Evolutionary conservation across 2,329 filamentous ascomycete species (phyloP).

Genomic region (Alternaria sp.): DNA sequence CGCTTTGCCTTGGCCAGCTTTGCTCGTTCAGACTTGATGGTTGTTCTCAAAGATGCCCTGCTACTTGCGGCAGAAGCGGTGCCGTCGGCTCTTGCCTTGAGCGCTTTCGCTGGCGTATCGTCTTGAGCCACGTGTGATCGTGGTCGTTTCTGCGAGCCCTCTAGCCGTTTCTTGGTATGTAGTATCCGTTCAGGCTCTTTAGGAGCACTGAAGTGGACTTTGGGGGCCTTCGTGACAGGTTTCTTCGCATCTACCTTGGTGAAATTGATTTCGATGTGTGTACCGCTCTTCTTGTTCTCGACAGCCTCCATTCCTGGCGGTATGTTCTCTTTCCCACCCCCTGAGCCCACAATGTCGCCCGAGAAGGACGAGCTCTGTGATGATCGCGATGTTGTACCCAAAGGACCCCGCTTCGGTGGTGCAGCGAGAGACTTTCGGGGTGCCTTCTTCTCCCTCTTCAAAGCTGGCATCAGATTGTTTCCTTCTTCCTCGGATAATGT

Average conservation of each 20-base stretch:
- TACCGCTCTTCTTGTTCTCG: slow-evolving; percentile 37
- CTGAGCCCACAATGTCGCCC: slow-evolving; percentile 61
- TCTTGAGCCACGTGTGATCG: slow-evolving; percentile 45
- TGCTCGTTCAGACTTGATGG: slow-evolving; percentile 40
- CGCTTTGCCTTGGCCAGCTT: slow-evolving; percentile 33
- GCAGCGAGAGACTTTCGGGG: slow-evolving; percentile 56
- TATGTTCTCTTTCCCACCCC: slow-evolving; percentile 69
- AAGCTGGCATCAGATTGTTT: slow-evolving; percentile 38
- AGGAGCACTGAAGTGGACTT: slow-evolving; percentile 42
- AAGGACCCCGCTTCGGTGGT: slow-evolving; percentile 60
- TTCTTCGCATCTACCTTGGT: slow-evolving; percentile 39
- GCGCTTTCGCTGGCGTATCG: slow-evolving; percentile 47
- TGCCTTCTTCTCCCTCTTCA: slow-evolving; percentile 46
- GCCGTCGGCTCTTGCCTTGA: slow-evolving; percentile 42
- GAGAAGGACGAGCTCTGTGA: slow-evolving; percentile 54
- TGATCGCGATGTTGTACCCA: slow-evolving; percentile 55
- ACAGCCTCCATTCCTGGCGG: slow-evolving; percentile 59
- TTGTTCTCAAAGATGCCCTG: slow-evolving; percentile 33
- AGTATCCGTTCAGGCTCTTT: slow-evolving; percentile 30
- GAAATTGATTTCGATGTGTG: slow-evolving; percentile 46
- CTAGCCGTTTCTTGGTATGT: slow-evolving; percentile 35
- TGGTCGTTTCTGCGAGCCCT: slow-evolving; percentile 45
- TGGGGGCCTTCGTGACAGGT: slow-evolving; percentile 34
- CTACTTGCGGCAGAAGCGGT: slow-evolving; percentile 41
- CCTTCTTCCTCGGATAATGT: slow-evolving; percentile 52